Conservation (phyloP, 805 yeast genomes). For the Wickerhamiella siamensis region DNA sequence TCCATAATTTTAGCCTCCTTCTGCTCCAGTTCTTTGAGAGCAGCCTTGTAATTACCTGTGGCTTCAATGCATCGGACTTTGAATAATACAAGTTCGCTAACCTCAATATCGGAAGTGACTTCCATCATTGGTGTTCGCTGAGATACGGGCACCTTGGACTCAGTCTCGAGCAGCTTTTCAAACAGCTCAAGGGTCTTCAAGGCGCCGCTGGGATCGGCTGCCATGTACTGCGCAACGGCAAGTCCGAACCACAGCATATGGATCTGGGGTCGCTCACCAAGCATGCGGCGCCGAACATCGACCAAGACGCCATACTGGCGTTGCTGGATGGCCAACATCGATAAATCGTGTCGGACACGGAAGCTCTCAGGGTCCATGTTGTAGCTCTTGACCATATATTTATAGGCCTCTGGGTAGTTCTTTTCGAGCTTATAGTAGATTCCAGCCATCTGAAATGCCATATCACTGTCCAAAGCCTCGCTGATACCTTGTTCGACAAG, state of each 20-base stretch:
- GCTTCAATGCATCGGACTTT: conserved; percentile 52
- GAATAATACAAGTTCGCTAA: conserved; percentile 66
- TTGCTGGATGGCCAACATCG: conserved; percentile 63
- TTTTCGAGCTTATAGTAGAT: conserved; percentile 59
- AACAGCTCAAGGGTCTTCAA: conserved; percentile 58
- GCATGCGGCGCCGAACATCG: conserved; percentile 48
- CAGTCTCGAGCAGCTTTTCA: conserved; percentile 45
- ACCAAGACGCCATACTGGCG: conserved; percentile 56
- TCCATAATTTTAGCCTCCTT: conserved; percentile 28
- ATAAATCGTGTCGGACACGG: conserved; percentile 68
- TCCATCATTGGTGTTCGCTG: conserved; percentile 9
- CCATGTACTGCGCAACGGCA: conserved; percentile 60
- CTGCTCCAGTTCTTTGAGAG: conserved; percentile 44
- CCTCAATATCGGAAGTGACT: conserved; percentile 46
- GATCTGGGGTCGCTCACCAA: conserved; percentile 37
- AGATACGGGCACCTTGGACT: conserved; percentile 38
- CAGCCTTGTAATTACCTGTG: conserved; percentile 47
- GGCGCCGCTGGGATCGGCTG: conserved; percentile 52
- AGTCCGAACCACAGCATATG: conserved; percentile 17
- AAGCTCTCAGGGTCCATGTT: conserved; percentile 66
- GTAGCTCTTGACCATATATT: conserved; percentile 60
- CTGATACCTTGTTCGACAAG: conserved; percentile 47
- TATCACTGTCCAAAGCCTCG: conserved; percentile 46
- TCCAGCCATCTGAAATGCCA: conserved; percentile 76
- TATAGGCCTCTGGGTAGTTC: conserved; percentile 61